These are phyloP conservation scores for Tylopilus rubrobrunneus DNA, from an alignment of 768 basidiomycete species.

Conservation along the genomic window DNA sequence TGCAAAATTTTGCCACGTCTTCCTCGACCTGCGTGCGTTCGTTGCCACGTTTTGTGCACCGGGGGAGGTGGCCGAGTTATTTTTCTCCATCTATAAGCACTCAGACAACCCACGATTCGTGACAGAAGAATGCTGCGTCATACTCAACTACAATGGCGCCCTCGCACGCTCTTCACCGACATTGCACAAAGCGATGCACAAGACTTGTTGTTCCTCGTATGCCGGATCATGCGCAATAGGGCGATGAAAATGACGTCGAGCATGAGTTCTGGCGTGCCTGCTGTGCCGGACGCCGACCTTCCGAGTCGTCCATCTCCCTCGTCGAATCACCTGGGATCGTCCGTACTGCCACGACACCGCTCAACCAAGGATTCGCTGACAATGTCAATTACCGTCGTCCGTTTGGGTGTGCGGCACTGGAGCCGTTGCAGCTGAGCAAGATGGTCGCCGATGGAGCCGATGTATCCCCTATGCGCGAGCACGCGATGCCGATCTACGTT, in stretches of 20 bases:
- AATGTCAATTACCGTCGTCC: no score
- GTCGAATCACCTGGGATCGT: no score
- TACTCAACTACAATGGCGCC: constrained; percentile 94
- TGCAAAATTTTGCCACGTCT: constrained; percentile 86
- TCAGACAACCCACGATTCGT: constrained; percentile 74
- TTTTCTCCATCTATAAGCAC: constrained; percentile 90
- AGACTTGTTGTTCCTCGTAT: no score
- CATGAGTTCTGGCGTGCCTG: constrained; percentile 44
- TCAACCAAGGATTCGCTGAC: constrained; percentile 32
- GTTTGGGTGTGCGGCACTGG: constrained; percentile 93
- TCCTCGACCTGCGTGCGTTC: constrained; percentile 87
- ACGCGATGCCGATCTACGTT: constrained; percentile 83
- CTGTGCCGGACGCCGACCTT: constrained; percentile 43
- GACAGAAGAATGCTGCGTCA: constrained; percentile 87
- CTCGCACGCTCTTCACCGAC: no score
- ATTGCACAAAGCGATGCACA: no score
- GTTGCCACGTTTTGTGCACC: constrained; percentile 86
- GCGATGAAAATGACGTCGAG: constrained; percentile 68
- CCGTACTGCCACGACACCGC: constrained; percentile 19
- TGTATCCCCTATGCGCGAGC: constrained; percentile 66
- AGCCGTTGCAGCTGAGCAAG: constrained; percentile 70
- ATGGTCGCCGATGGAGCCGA: no score
- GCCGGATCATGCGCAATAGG: no score
- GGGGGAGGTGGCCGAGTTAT: constrained; percentile 90
- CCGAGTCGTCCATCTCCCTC: no score